These are phyloP conservation scores for Furcasterigmium sp. DNA, from an alignment of 2,329 filamentous ascomycete species.

Conservation along the genomic window DNA sequence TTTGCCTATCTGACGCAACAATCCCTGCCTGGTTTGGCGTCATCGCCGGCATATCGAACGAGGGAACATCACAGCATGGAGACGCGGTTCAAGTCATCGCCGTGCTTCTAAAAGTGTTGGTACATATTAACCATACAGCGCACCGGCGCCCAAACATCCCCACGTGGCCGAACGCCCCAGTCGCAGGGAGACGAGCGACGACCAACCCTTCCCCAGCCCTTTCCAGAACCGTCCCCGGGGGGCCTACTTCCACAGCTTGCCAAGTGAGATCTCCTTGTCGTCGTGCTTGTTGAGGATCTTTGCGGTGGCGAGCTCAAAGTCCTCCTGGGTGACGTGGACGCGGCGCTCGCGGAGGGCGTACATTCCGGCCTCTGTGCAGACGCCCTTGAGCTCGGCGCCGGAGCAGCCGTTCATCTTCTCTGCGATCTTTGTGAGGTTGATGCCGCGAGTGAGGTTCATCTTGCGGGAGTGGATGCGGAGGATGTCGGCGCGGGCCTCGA, in stretches of 20 bases:
- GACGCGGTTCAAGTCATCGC: conserved; percentile 1
- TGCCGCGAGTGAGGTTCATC: conserved; percentile 97
- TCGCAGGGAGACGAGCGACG: conserved; percentile 4
- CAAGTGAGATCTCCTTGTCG: conserved; percentile 90
- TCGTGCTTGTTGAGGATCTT: conserved; percentile 99
- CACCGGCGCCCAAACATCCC: neutral
- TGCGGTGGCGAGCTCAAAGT: conserved; percentile 96
- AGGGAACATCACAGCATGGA: too few relatives aligned
- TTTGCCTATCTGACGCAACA: too few relatives aligned
- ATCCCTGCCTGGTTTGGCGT: too few relatives aligned
- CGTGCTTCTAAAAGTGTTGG: conserved; percentile 3
- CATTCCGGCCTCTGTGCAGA: conserved; percentile 98
- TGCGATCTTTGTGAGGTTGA: conserved; percentile 96
- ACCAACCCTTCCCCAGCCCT: conserved; percentile 4
- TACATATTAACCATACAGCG: conserved; percentile 5
- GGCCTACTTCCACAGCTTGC: conserved; percentile 64
- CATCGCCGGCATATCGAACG: too few relatives aligned
- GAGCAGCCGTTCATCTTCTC: conserved; percentile 99
- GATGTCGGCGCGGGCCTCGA: conserved; percentile 96
- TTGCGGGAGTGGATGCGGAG: conserved; percentile 94
- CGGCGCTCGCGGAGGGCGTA: conserved; percentile 91
- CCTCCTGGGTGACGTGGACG: conserved; percentile 97
- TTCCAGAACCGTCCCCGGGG: conserved; percentile 2
- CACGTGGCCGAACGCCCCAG: conserved; percentile 5
- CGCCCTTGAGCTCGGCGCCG: conserved; percentile 95